Evolutionary conservation across 371 early-diverging fungal genomes (phyloP).

Genomic region (Rhizopus arrhizus): DNA sequence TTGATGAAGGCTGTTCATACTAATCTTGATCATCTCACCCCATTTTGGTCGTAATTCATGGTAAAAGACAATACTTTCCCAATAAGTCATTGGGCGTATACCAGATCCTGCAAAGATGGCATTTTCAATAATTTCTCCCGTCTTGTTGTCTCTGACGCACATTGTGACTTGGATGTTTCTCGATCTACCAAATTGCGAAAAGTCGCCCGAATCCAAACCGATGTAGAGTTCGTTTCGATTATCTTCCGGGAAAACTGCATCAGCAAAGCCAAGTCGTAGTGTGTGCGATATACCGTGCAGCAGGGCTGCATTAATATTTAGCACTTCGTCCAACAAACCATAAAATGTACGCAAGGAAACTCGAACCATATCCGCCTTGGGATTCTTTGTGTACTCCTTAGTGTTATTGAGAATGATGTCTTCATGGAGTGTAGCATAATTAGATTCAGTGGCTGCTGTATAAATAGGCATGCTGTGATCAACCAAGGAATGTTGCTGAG

Average conservation of each 20-base stretch:
- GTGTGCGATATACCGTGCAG: conserved; percentile 55
- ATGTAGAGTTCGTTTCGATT: conserved; percentile 68
- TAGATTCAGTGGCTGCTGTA: conserved; percentile 55
- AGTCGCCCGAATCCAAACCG: conserved; percentile 65
- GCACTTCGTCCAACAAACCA: conserved; percentile 49
- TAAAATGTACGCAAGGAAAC: conserved; percentile 56
- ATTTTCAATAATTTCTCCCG: conserved; percentile 59
- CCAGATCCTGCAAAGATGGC: conserved; percentile 64
- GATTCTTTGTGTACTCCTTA: conserved; percentile 51
- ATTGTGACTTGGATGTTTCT: conserved; percentile 66
- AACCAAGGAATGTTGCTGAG: not conserved
- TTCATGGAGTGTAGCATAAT: conserved; percentile 59
- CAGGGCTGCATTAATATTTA: conserved; percentile 52
- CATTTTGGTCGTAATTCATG: conserved; percentile 68
- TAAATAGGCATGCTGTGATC: conserved; percentile 65
- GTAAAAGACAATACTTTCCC: conserved; percentile 68
- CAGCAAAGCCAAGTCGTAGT: conserved; percentile 66
- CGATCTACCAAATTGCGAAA: conserved; percentile 55
- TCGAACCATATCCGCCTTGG: conserved; percentile 59
- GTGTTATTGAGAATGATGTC: conserved; percentile 58
- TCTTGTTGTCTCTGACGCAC: conserved; percentile 59
- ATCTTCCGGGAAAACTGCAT: conserved; percentile 67
- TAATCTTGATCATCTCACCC: conserved; percentile 69
- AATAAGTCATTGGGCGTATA: conserved; percentile 42
- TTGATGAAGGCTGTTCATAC: conserved; percentile 46